Evolutionary conservation across 306 rosid genomes (phyloP).

Genomic region (Acacia confusa): DNA sequence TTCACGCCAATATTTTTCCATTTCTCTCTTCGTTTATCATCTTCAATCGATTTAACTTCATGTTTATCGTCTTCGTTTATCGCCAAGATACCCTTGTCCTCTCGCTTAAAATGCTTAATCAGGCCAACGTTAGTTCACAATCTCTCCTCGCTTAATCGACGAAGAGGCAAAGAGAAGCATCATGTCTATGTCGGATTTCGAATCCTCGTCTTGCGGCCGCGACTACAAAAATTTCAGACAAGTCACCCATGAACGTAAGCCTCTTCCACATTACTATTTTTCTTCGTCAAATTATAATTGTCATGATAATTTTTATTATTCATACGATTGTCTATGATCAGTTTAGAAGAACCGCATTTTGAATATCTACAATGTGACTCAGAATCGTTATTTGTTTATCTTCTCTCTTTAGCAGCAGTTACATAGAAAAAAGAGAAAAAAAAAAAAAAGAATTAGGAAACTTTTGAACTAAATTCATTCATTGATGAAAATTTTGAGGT

Average conservation of each 20-base stretch:
- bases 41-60: not conserved
- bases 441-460: not conserved
- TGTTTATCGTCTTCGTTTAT: too few relatives aligned
- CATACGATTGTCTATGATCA: constrained; percentile 2
- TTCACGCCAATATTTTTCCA: not conserved
- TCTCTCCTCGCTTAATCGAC: constrained; percentile 7
- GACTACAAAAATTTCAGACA: constrained; percentile 42
- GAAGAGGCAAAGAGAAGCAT: constrained; percentile 13
- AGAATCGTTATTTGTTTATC: not conserved
- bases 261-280: not conserved
- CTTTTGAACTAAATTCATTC: not conserved
- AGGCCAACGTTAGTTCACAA: not conserved
- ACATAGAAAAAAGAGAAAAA: not conserved
- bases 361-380: not conserved
- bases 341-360: not conserved
- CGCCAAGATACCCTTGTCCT: not conserved
- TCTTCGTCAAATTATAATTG: not conserved
- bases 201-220: constrained; percentile 39
- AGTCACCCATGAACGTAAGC: constrained; percentile 45
- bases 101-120: constrained; percentile 3
- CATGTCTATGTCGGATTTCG: constrained; percentile 43
- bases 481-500: not conserved
- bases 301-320: not conserved
- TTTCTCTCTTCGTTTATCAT: not conserved
- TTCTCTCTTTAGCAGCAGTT: not conserved